Conservation (phyloP, 2,329 filamentous ascomycete genomes). For the Aotearoamyces nothofagi region DNA sequence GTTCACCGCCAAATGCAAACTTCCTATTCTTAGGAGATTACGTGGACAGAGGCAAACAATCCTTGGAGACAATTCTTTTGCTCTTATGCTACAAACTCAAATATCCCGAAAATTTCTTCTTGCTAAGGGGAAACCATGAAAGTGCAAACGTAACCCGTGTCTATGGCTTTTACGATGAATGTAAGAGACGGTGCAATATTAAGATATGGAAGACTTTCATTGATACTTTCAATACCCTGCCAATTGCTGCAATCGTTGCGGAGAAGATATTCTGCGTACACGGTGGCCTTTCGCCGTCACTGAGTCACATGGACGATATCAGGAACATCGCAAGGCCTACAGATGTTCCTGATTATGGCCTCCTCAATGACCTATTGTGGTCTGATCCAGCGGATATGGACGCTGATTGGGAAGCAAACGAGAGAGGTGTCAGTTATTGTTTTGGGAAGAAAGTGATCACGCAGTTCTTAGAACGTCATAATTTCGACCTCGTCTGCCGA, state of each 20-base stretch:
- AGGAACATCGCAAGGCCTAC: slow-evolving; percentile 89
- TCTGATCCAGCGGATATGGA: slow-evolving; percentile 98
- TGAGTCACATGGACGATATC: slow-evolving; percentile 97
- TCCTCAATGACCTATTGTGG: slow-evolving; percentile 92
- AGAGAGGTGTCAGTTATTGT: slow-evolving; percentile 93
- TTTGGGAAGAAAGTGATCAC: slow-evolving; percentile 98
- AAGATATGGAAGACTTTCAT: slow-evolving; percentile 98
- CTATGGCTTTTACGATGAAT: slow-evolving; percentile 97
- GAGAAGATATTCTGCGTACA: slow-evolving; percentile 98
- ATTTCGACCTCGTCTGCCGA: slow-evolving; percentile 93
- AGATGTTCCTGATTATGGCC: slow-evolving; percentile 90
- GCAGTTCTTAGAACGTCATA: slow-evolving; percentile 84
- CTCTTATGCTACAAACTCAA: slow-evolving; percentile 95
- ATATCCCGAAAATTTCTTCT: slow-evolving; percentile 93
- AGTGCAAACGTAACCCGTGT: slow-evolving; percentile 92
- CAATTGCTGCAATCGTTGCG: slow-evolving; percentile 91
- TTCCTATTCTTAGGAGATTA: slow-evolving; percentile 94
- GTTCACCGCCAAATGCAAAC: slow-evolving; percentile 83
- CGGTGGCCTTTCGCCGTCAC: slow-evolving; percentile 78
- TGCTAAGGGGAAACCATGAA: slow-evolving; percentile 89
- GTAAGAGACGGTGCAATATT: slow-evolving; percentile 89
- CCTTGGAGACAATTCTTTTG: slow-evolving; percentile 83
- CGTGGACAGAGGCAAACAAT: slow-evolving; percentile 92
- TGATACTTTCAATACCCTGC: slow-evolving; percentile 89
- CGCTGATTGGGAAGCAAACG: slow-evolving; percentile 93